These are phyloP conservation scores for Talaromyces verruculosus DNA, from an alignment of 2,329 filamentous ascomycete species.

Conservation along the genomic window DNA sequence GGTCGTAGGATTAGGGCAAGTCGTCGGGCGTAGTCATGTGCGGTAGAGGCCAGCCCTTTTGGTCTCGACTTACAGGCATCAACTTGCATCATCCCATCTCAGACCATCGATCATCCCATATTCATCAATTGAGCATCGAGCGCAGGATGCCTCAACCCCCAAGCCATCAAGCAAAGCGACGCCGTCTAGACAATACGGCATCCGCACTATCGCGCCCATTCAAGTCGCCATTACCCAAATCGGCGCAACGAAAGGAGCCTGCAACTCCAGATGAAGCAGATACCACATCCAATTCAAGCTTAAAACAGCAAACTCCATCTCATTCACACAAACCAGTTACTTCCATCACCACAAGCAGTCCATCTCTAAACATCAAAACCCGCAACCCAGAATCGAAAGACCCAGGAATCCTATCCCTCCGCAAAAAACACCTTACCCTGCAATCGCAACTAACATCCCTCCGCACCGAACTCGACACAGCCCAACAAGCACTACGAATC, in stretches of 20 bases:
- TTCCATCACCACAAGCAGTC: neutral
- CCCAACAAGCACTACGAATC: conserved; percentile 56
- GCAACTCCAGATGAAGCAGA: neutral
- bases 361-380: neutral
- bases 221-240: conserved; percentile 64
- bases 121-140: neutral
- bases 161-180: conserved; percentile 51
- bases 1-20: conserved; percentile 9
- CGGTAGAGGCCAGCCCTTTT: neutral
- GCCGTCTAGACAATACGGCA: conserved; percentile 59
- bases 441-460: conserved; percentile 34
- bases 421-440: conserved; percentile 39
- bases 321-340: neutral
- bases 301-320: neutral
- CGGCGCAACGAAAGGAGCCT: conserved; percentile 2
- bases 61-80: neutral
- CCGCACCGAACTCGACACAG: conserved; percentile 49
- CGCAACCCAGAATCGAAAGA: conserved; percentile 24
- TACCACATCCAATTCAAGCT: too few species aligned
- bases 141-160: neutral
- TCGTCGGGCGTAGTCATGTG: conserved; percentile 14
- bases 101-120: neutral
- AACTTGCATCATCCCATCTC: neutral
- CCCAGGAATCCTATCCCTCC: conserved; percentile 33
- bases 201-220: conserved; percentile 68